A percentile compares a stretch with the other conserved stretches of the same genome.
phyloP scores from a whole-genome alignment of 352 stramenopile species.

The Globisporangium alternatum region DNA sequence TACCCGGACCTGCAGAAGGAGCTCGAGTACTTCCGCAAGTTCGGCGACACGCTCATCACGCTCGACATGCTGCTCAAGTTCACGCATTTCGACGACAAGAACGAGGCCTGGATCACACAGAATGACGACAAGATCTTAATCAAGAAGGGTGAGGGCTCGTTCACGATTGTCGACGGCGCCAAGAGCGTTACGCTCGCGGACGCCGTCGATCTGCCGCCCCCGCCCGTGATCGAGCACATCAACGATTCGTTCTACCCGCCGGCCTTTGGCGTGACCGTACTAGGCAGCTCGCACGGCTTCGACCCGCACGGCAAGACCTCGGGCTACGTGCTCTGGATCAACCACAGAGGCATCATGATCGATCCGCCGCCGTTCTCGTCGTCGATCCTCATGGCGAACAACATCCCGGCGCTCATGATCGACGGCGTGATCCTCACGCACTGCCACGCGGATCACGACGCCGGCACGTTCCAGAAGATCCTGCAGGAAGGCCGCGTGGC shows the following conservation, averaged over 20 bases:
- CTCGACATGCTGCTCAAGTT: conserved; percentile 89
- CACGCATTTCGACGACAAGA: conserved; percentile 75
- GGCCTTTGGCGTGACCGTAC: conserved; percentile 94
- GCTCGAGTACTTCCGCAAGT: conserved; percentile 89
- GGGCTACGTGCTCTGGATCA: conserved; percentile 97
- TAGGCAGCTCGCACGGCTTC: conserved; percentile 96
- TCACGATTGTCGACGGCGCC: conserved; percentile 61
- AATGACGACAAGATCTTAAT: conserved; percentile 67
- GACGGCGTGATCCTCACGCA: conserved; percentile 96
- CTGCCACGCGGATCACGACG: conserved; percentile 96
- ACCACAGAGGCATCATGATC: conserved; percentile 96
- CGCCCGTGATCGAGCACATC: conserved; percentile 31
- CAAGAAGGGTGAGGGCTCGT: conserved; percentile 57
- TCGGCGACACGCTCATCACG: conserved; percentile 86
- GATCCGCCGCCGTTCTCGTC: conserved; percentile 93
- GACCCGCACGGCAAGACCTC: conserved; percentile 92
- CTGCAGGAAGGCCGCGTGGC: conserved; percentile 92
- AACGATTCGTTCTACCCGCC: conserved; percentile 90
- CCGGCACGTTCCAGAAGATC: conserved; percentile 96
- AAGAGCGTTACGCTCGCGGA: conserved; percentile 61
- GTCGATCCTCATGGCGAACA: conserved; percentile 81
- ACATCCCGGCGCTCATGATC: conserved; percentile 91
- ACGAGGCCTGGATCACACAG: conserved; percentile 53
- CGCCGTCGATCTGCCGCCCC: conserved; percentile 49
- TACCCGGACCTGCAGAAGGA: conserved; percentile 82